A percentile compares a stretch with the other conserved stretches of the same genome.
Evolutionary conservation across 371 early-diverging fungal genomes (phyloP).

Genomic region (Funneliformis caledonium): DNA sequence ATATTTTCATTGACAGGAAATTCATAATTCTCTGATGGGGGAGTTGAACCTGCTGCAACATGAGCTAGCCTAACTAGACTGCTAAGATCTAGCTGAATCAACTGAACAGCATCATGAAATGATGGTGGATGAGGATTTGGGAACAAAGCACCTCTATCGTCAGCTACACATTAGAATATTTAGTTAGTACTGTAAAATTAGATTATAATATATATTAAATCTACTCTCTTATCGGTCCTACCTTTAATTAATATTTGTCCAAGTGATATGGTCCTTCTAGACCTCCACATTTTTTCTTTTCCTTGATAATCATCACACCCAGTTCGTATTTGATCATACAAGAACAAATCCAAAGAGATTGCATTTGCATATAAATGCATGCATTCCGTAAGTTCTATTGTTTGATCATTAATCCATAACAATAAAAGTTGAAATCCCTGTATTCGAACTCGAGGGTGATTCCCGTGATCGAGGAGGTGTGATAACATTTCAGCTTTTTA

Average conservation of each 20-base stretch:
- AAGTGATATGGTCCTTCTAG: conserved; percentile 40
- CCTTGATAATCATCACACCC: conserved; percentile 41
- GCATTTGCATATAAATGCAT: conserved; percentile 68
- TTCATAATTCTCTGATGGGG: conserved; percentile 63
- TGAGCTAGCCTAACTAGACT: conserved; percentile 68
- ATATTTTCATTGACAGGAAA: conserved; percentile 57
- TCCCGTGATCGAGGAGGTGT: conserved; percentile 58
- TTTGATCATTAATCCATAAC: conserved; percentile 71
- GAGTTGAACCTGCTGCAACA: conserved; percentile 71
- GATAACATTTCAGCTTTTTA: conserved; percentile 49
- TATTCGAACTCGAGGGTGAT: conserved; percentile 71
- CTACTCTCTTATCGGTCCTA: conserved; percentile 27
- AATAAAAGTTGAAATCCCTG: conserved; percentile 78
- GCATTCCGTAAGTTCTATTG: conserved; percentile 64
- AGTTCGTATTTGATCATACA: conserved; percentile 57
- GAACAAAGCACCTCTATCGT: conserved; percentile 60
- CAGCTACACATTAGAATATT: conserved; percentile 42
- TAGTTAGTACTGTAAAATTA: not conserved
- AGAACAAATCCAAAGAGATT: conserved; percentile 66
- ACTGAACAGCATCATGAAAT: conserved; percentile 59
- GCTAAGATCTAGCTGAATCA: conserved; percentile 61
- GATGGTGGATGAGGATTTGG: conserved; percentile 64
- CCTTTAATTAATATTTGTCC: conserved; percentile 49
- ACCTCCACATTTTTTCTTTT: not conserved
- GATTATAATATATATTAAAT: not conserved